A percentile compares a stretch with the other conserved stretches of the same genome.
phyloP scores from a whole-genome alignment of 345 rosid species.

The Limnanthes douglasii region DNA sequence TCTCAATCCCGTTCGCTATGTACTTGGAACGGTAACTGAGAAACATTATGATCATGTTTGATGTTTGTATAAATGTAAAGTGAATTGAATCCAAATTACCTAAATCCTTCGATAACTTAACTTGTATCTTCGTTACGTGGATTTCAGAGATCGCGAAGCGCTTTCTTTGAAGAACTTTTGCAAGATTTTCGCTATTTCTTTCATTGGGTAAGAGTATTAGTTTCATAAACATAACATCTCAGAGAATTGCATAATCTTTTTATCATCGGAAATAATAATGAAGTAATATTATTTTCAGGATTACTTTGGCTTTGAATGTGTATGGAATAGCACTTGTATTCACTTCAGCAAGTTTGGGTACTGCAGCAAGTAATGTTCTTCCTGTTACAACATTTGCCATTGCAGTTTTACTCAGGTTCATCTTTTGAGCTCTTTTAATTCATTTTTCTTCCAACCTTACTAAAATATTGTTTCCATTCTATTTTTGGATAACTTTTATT shows the following conservation, averaged over 20 bases:
- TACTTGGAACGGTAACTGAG: neutral
- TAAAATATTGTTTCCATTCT: too few species aligned
- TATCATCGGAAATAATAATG: neutral
- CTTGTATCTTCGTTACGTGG: neutral
- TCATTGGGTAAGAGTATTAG: neutral
- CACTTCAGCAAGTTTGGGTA: constrained; percentile 8
- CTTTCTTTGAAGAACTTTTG: neutral
- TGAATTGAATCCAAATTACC: neutral
- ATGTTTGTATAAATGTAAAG: neutral
- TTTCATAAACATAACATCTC: too few species aligned
- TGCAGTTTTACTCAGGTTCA: constrained; percentile 12
- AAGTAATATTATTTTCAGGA: constrained; percentile 1
- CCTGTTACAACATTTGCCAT: constrained; percentile 9
- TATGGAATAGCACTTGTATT: constrained; percentile 5
- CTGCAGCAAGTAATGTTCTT: constrained; percentile 6
- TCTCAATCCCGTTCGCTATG: neutral
- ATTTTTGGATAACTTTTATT: too few species aligned
- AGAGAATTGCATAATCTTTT: neutral
- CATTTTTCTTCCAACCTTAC: too few species aligned
- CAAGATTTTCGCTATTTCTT: neutral
- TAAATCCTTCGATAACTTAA: neutral
- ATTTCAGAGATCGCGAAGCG: neutral
- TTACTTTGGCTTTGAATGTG: constrained; percentile 3
- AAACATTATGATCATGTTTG: too few species aligned
- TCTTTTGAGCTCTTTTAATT: neutral